Evolutionary conservation across 179 eudicot species (phyloP).

Genomic region (Silene coronaria): DNA sequence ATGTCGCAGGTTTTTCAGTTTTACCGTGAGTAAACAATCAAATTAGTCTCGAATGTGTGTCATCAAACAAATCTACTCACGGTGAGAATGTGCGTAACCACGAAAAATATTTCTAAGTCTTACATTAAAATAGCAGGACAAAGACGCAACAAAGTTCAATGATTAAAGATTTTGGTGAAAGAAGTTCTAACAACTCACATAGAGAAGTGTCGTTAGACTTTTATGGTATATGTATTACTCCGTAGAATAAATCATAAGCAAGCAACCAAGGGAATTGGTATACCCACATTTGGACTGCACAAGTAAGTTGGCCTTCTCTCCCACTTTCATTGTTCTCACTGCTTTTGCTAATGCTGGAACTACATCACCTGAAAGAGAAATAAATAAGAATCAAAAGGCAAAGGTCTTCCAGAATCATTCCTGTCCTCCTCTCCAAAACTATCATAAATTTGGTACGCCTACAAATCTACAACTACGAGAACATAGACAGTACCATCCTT

Average conservation of each 20-base stretch:
- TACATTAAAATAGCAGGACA: too few relatives aligned
- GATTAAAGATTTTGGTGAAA: too few relatives aligned
- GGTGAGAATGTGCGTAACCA: too few relatives aligned
- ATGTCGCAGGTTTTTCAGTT: too few relatives aligned
- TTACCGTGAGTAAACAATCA: too few relatives aligned
- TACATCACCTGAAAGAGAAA: conserved; percentile 41
- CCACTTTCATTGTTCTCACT: conserved; percentile 52
- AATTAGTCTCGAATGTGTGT: too few relatives aligned
- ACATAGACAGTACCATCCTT: conserved; percentile 44
- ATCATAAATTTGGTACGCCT: neutral
- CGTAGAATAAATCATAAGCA: neutral
- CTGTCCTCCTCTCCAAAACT: neutral
- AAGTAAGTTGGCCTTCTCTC: conserved; percentile 29
- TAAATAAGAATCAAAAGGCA: neutral
- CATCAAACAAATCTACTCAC: too few relatives aligned
- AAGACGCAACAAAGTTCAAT: too few relatives aligned
- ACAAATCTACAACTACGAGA: neutral
- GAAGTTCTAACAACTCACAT: too few relatives aligned
- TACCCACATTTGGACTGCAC: conserved; percentile 28
- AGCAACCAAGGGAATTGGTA: neutral
- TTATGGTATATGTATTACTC: too few relatives aligned
- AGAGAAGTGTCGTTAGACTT: too few relatives aligned
- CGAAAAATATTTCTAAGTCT: too few relatives aligned
- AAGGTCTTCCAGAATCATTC: neutral
- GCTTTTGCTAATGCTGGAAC: conserved; percentile 52